Evolutionary conservation across 495 filamentous ascomycete genomes (phyloP).

Genomic region (Chaetomidium leptoderma): DNA sequence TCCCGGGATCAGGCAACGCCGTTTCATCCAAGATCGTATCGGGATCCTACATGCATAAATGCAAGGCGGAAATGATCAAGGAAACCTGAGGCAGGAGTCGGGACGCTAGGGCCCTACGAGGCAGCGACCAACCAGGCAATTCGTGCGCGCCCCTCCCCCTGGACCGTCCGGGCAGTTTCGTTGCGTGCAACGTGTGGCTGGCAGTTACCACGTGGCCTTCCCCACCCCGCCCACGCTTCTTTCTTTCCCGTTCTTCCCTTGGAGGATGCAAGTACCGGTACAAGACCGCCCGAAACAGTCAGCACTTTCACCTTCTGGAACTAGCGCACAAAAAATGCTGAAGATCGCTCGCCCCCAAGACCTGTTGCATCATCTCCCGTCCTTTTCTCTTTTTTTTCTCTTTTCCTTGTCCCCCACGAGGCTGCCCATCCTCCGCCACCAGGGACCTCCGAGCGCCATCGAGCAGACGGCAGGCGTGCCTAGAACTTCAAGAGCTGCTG

Average conservation of each 20-base stretch:
- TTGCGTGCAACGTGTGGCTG: slow-evolving; percentile 13
- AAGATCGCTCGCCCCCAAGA: not conserved
- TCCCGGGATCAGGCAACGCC: not conserved
- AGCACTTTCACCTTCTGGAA: not conserved
- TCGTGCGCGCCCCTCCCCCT: slow-evolving; percentile 6
- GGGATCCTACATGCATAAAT: not conserved
- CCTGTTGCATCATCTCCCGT: not conserved
- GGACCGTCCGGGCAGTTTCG: not conserved
- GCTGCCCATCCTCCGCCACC: not conserved
- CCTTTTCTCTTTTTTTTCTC: not conserved
- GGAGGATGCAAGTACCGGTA: slow-evolving; percentile 12
- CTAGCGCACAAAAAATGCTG: not conserved
- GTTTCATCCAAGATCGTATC: slow-evolving; percentile 2
- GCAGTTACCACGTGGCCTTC: slow-evolving; percentile 15
- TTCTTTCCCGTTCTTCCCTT: not conserved
- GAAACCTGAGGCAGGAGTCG: too few species aligned
- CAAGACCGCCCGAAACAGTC: not conserved
- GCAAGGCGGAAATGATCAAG: slow-evolving; percentile 7
- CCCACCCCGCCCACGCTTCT: not conserved
- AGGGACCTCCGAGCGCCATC: not conserved
- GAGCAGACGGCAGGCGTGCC: too few species aligned
- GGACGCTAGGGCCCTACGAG: not conserved
- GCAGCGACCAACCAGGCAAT: not conserved
- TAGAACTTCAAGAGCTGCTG: too few species aligned
- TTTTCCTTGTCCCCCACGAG: not conserved